A percentile compares a stretch with the other conserved stretches of the same genome.
Conservation (phyloP, 805 yeast genomes). For the Spathaspora passalidarum region DNA sequence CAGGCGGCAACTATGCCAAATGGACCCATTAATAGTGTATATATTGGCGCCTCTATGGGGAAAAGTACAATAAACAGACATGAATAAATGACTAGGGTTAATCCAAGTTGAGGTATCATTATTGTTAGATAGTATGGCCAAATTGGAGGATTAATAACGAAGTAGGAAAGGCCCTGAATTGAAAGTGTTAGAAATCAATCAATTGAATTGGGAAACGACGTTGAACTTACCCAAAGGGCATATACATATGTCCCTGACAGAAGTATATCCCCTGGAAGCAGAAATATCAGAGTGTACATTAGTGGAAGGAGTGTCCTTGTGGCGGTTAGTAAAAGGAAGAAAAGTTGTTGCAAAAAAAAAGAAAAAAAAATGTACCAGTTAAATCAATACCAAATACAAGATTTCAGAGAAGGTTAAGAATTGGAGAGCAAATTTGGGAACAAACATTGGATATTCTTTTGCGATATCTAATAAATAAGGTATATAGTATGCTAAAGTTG, state of each 20-base stretch:
- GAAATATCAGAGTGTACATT: background rate
- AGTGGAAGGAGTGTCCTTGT: background rate
- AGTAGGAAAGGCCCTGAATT: conserved; percentile 40
- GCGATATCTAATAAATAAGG: too few species aligned
- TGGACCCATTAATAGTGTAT: conserved; percentile 48
- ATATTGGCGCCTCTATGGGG: conserved; percentile 43
- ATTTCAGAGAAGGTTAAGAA: too few species aligned
- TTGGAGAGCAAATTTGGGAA: too few species aligned
- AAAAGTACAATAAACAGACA: conserved; percentile 36
- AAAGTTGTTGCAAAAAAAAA: background rate
- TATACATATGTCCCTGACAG: conserved; percentile 20
- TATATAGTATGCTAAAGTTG: too few species aligned
- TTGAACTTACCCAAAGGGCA: conserved; percentile 21
- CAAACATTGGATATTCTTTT: too few species aligned
- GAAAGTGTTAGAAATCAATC: conserved; percentile 8
- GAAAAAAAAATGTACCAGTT: background rate
- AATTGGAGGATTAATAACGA: conserved; percentile 34
- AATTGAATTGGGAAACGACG: background rate
- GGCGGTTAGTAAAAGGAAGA: background rate
- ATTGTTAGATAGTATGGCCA: conserved; percentile 48
- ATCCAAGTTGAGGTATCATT: conserved; percentile 42
- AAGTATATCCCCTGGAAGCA: conserved; percentile 6
- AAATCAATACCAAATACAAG: background rate
- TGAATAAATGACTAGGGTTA: conserved; percentile 34
- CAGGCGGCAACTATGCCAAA: conserved; percentile 46